A percentile compares a stretch with the other conserved stretches of the same genome.
Conservation (phyloP, 176 grass and related monocot genomes). For the Urochloa ruziziensis region DNA sequence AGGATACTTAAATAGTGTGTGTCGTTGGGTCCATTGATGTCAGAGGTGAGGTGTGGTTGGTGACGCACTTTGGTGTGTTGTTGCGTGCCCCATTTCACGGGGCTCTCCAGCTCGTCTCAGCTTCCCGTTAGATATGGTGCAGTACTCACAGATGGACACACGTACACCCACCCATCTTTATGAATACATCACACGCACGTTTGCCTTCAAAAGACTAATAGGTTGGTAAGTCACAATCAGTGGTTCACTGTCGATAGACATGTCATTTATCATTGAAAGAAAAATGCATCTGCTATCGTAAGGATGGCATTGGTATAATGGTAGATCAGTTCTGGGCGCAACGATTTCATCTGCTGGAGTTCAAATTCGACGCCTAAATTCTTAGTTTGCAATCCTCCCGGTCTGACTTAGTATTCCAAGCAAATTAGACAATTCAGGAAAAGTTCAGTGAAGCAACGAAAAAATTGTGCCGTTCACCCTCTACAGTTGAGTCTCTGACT, state of each 20-base stretch:
- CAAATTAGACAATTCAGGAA: neutral
- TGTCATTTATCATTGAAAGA: too few species aligned
- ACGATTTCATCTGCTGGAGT: too few species aligned
- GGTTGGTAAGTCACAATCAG: too few species aligned
- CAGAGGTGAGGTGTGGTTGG: conserved; percentile 4
- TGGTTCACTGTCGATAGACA: too few species aligned
- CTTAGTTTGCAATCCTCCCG: neutral
- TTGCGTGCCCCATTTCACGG: neutral
- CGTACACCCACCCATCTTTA: too few species aligned
- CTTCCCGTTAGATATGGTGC: neutral
- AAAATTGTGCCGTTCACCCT: too few species aligned
- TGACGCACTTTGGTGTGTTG: neutral
- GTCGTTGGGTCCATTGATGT: neutral
- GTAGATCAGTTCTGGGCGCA: too few species aligned
- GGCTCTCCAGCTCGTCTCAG: neutral
- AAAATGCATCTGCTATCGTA: too few species aligned
- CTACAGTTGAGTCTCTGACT: too few species aligned
- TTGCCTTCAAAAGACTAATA: too few species aligned
- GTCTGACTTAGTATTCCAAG: neutral
- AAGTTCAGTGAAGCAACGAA: neutral
- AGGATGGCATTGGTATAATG: too few species aligned
- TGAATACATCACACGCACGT: too few species aligned
- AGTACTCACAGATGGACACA: neutral
- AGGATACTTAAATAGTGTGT: neutral
- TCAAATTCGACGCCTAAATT: neutral